Evolutionary conservation across 805 yeast genomes (phyloP), one percentile per base, ranked within the genome.

Genomic region (Sugiyamaella valdiviana): DNA sequence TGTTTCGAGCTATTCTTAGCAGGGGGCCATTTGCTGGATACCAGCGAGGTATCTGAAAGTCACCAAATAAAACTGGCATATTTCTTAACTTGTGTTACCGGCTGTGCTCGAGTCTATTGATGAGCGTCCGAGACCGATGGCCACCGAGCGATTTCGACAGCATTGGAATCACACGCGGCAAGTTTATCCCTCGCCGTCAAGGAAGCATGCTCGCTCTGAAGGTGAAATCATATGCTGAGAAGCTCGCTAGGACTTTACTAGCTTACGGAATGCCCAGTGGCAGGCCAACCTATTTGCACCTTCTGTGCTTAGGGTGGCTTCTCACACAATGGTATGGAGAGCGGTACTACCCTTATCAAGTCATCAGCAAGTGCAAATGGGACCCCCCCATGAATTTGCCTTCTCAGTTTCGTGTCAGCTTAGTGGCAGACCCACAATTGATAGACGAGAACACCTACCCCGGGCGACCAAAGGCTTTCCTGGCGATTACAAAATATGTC

Each of bases 361-460:
- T 77, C 0, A 64, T 83, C 15, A 54, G 61, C 6, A 51, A 61
- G 23, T 83, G 89, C 59, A 55, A 65, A 4, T 89, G 96, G 96
- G 37, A 40, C 3, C 39, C 57, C 9, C 19, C 21, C 12, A 12
- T 16, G 10, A 7, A 12, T 36, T 17, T 16, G 14, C 9, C 12
- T 4, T 35, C 39, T 12, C 26, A 35, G 6, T 20, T 43, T 7
- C 55, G 57, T 12, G 71, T 85, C 23, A 77, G 77, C 0, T 53
- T 93, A 10, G 73, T 87, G 32, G 98, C 97, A 0, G 99, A 93
- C 62, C 99, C 99, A 0, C 99, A 93, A 64, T 73, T 93, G 39
- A 83, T 93, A 59, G 99, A 93, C 61, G 83, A 74, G 21, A 79
- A 85, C 64, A 85, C 98, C 0, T 93, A 93, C 63, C 95, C 95